These are phyloP conservation scores for Anthracocystis panici-leucophaei DNA, from an alignment of 1,284 basidiomycete genomes.

Conservation along the genomic window DNA sequence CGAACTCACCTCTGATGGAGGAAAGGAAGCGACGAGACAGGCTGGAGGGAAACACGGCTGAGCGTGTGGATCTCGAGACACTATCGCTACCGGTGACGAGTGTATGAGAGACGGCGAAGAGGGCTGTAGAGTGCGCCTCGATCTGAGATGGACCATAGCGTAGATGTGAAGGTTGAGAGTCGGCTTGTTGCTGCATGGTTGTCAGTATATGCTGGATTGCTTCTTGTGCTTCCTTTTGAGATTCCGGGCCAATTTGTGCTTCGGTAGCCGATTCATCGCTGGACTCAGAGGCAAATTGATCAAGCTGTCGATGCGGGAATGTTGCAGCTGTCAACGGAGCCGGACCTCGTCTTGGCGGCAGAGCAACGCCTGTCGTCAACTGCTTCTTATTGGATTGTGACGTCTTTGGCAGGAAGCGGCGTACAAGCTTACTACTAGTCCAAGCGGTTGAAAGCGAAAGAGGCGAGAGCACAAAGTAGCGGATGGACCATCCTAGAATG, in stretches of 20 bases:
- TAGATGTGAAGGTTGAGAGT: constrained; percentile 34
- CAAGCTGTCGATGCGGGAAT: constrained; percentile 45
- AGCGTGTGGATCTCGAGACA: constrained; percentile 40
- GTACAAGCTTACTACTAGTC: constrained; percentile 17
- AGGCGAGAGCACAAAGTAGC: constrained; percentile 37
- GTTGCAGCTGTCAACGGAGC: constrained; percentile 26
- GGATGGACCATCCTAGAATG: constrained; percentile 44
- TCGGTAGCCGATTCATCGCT: background rate
- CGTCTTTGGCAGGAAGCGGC: constrained; percentile 9
- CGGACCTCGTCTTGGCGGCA: constrained; percentile 20
- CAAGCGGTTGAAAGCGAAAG: constrained; percentile 27
- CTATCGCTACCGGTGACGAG: constrained; percentile 28
- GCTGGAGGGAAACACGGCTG: constrained; percentile 23
- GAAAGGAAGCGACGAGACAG: constrained; percentile 40
- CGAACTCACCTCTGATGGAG: constrained; percentile 39
- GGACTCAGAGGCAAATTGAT: constrained; percentile 13
- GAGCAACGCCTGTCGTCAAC: constrained; percentile 18
- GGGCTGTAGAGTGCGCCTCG: constrained; percentile 26
- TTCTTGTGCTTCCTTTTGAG: constrained; percentile 13
- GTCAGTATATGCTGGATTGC: constrained; percentile 10
- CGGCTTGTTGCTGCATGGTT: constrained; percentile 8
- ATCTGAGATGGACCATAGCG: constrained; percentile 21
- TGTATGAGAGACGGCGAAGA: constrained; percentile 43
- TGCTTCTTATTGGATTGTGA: background rate
- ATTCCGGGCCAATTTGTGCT: background rate